Evolutionary conservation across 148 eudicot species (phyloP).

Genomic region (Tetragonia tetragonoides): DNA sequence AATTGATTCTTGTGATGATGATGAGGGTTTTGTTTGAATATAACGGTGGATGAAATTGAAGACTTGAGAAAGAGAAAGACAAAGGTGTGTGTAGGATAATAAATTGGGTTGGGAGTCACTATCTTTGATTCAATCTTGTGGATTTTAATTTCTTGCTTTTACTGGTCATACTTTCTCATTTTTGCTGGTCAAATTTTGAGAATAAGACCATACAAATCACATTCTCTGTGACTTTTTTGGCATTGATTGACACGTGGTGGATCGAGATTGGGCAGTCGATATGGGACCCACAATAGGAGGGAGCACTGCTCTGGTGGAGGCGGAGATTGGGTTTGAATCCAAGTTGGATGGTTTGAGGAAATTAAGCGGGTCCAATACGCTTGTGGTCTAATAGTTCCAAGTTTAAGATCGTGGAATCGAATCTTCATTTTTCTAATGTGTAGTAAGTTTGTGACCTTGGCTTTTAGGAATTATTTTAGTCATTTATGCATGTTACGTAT

Average conservation of each 20-base stretch:
- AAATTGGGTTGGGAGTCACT: conserved; percentile 21
- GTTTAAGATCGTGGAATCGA: no score
- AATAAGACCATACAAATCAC: conserved; percentile 22
- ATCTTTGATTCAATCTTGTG: conserved; percentile 20
- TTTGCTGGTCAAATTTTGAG: conserved; percentile 18
- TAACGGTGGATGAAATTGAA: conserved; percentile 19
- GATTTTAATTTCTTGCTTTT: neutral
- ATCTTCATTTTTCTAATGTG: no score
- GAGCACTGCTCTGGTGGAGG: neutral
- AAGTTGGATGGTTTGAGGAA: neutral
- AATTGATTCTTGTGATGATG: neutral
- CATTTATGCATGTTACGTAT: no score
- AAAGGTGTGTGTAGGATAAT: neutral
- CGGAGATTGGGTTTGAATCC: conserved; percentile 19
- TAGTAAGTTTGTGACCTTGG: no score
- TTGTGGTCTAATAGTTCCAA: no score
- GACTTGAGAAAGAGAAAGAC: no score
- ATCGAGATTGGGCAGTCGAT: neutral
- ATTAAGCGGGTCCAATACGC: no score
- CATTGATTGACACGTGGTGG: conserved; percentile 8
- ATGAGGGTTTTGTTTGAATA: conserved; percentile 15
- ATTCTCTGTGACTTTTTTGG: conserved; percentile 17
- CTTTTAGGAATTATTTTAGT: no score
- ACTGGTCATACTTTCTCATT: conserved; percentile 32
- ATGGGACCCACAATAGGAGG: neutral